phyloP scores from a whole-genome alignment of 2,329 filamentous ascomycete genomes.

The Alternaria solani region DNA sequence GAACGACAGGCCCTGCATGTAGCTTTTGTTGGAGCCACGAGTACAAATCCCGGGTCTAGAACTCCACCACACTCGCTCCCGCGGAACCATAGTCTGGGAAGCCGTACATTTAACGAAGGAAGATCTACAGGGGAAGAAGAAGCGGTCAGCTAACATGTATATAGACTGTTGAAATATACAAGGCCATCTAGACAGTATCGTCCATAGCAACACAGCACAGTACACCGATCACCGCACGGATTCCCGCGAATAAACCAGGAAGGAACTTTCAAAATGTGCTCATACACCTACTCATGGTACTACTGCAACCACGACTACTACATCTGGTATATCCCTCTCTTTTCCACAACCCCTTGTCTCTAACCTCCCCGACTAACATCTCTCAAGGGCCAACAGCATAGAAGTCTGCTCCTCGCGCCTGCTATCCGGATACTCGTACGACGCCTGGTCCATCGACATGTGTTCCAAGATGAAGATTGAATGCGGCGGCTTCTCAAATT shows the following conservation, averaged over 20 bases:
- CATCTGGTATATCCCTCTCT: slow-evolving; percentile 47
- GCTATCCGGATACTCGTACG: slow-evolving; percentile 57
- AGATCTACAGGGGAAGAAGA: slow-evolving; percentile 9
- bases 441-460: slow-evolving; percentile 60
- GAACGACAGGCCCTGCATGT: neutral
- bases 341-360: neutral
- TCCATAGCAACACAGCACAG: neutral
- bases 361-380: neutral
- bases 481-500: slow-evolving; percentile 55
- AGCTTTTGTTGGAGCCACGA: slow-evolving; percentile 1
- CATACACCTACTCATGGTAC: slow-evolving; percentile 58
- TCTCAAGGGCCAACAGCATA: slow-evolving; percentile 50
- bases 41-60: neutral
- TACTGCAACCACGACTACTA: slow-evolving; percentile 60
- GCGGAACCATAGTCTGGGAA: neutral
- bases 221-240: neutral
- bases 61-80: neutral
- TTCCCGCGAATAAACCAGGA: neutral
- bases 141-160: slow-evolving; percentile 16
- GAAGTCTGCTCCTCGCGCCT: slow-evolving; percentile 57
- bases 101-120: neutral
- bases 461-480: slow-evolving; percentile 53
- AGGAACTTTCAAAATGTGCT: slow-evolving; percentile 49
- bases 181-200: neutral
- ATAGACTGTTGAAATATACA: neutral